Conservation (phyloP, 306 rosid species). For the Vigna nakashimae region DNA sequence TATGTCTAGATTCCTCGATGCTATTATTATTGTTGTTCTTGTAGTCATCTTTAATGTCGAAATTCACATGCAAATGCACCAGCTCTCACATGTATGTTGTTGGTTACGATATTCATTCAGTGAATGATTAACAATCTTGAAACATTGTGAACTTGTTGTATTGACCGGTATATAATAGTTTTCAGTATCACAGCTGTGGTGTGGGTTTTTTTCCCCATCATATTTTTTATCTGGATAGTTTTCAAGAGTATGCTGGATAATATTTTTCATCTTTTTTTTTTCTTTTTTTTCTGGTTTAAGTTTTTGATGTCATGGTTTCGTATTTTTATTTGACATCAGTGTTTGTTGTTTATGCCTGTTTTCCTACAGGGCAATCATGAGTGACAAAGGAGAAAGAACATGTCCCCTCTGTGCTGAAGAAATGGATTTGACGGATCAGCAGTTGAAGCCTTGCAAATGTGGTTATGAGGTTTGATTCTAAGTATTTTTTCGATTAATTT, state of each 20-base stretch:
- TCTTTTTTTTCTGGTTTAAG: not conserved
- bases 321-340: conserved; percentile 19
- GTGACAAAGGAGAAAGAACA: conserved; percentile 92
- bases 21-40: not conserved
- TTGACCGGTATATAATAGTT: not conserved
- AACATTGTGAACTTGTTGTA: conserved; percentile 1
- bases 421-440: conserved; percentile 99
- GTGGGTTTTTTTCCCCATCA: not conserved
- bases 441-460: conserved; percentile 95
- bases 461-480: conserved; percentile 86
- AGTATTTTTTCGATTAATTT: not conserved
- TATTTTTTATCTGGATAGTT: conserved; percentile 16
- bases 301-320: conserved; percentile 26
- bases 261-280: not conserved
- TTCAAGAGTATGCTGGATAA: conserved; percentile 18
- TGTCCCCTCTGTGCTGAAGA: conserved; percentile 99
- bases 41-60: not conserved
- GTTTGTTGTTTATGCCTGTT: conserved; percentile 15
- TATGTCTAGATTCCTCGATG: not conserved
- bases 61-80: conserved; percentile 30
- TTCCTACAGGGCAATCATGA: conserved; percentile 73
- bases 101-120: conserved; percentile 15
- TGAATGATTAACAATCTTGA: conserved; percentile 30
- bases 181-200: conserved; percentile 22
- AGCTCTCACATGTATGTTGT: not conserved